Base-by-base conservation (phyloP, 1,284 basidiomycete genomes). In the Puccinia hordei region DNA sequence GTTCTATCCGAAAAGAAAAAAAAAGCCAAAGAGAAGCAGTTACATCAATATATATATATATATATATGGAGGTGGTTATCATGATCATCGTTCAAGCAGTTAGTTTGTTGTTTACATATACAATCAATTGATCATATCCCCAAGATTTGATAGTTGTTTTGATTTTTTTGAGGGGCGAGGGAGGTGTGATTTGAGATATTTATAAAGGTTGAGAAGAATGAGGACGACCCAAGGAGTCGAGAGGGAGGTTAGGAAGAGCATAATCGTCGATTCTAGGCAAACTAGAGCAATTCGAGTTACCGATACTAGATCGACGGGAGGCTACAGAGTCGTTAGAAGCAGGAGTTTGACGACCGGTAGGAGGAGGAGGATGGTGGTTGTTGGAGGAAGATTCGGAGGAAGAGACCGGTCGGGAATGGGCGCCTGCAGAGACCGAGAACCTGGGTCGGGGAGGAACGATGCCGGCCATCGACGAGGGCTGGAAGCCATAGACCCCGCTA, bases 401-500 rank as follows among this genome's bases (percentile, higher is more conserved):
- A 22, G 72, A 74, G 51, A 61, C 55, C 0, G 72, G 72, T 49
- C 72, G n/a, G 3, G 51, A 74, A n/a, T 24, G 44, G 12, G 41
- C 57, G 22, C 55, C 57, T 12, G 72, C 53, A 1, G 72, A 74
- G n/a, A 61, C 55, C 1, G 55, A 74, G 55, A 74, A 74, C 35
- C 57, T 35, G 1, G 65, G 49, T n/a, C 53, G 27, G 13, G 51
- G n/a, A n/a, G n/a, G 33, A 19, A 35, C 51, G n/a, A 55, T 51
- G 3, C 35, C 38, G 1, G 24, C 63, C 19, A 27, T 46, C 5
- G 76, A 71, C 55, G 46, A 53, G 12, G 66, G 49, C 41, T 79
- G 76, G 44, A 79, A 71, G 15, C 76, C 76, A 35, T 69, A 79
- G 2, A 68, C 41, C 13, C 76, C 76, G 57, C 76, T 78, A 53